Percentiles rank a stretch among this genome's conserved stretches.
phyloP scores from a whole-genome alignment of 2,329 filamentous ascomycete species.

The Trichophyton mentagrophytes region DNA sequence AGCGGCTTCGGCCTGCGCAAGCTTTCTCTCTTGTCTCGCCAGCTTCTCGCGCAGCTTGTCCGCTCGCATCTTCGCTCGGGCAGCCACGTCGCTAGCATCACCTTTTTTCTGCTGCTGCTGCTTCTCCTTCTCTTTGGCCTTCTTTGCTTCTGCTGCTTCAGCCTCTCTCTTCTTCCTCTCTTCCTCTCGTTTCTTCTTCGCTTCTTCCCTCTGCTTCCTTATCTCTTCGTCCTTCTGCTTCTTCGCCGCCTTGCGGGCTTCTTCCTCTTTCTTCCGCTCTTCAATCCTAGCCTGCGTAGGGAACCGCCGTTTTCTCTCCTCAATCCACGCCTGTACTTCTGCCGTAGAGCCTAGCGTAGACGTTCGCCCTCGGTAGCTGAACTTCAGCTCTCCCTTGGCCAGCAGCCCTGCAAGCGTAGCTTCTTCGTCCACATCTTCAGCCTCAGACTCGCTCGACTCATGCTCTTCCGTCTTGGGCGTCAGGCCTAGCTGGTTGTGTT shows the following conservation, averaged over 20 bases:
- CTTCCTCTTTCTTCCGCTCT: slow-evolving; percentile 23
- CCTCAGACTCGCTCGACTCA: slow-evolving; percentile 35
- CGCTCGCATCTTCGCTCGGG: slow-evolving; percentile 28
- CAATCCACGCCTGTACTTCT: slow-evolving; percentile 68
- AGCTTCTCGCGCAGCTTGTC: slow-evolving; percentile 37
- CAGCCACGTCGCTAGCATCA: slow-evolving; percentile 23
- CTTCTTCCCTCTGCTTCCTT: slow-evolving; percentile 31
- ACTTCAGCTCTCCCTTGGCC: slow-evolving; percentile 27
- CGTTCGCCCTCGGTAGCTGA: slow-evolving; percentile 46
- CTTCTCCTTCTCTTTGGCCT: slow-evolving; percentile 12
- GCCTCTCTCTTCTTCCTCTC: slow-evolving; percentile 28
- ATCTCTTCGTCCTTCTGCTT: slow-evolving; percentile 40
- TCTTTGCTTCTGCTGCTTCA: slow-evolving; percentile 18
- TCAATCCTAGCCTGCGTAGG: slow-evolving; percentile 61
- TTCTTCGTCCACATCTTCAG: slow-evolving; percentile 34
- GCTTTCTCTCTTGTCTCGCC: slow-evolving; percentile 50
- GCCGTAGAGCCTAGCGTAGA: slow-evolving; percentile 42
- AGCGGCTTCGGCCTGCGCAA: slow-evolving; percentile 32
- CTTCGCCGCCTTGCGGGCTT: slow-evolving; percentile 47
- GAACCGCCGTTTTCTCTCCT: slow-evolving; percentile 65
- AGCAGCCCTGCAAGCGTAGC: slow-evolving; percentile 23
- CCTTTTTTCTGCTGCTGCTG: slow-evolving; percentile 14
- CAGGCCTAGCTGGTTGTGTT: slow-evolving; percentile 36
- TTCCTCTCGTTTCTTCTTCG: slow-evolving; percentile 20
- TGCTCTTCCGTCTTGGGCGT: slow-evolving; percentile 35